Evolutionary conservation across 2,329 filamentous ascomycete genomes (phyloP), one percentile per base, ranked within the genome.

Genomic region (Colletotrichum liriopes): DNA sequence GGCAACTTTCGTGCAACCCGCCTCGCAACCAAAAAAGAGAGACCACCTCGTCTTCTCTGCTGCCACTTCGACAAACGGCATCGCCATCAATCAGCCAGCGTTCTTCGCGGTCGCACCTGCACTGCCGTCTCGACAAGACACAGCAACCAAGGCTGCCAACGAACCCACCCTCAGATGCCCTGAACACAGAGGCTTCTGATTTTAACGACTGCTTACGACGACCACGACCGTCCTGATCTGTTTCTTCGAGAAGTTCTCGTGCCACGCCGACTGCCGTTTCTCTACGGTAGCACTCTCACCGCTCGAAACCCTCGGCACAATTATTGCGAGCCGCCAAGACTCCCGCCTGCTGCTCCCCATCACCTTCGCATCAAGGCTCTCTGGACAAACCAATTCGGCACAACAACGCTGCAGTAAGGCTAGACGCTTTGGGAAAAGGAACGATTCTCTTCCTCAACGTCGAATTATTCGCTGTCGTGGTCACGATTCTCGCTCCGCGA

Each of bases 171-270:
- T 70, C 59, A 49, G 65, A 72, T 72, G 70, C 47, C 29, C 37
- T 45, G 16, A 60, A 54, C 54, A 60, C 55, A 69, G 39, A 70
- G 59, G 65, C 54, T 60, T 41, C 54, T 59, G 41, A 41, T 60
- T 52, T 72, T 69, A 29, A 72, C 70, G 70, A 70, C 65, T 70
- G 65, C 59, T 54, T 69, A 72, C 66, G 70, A 72, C 65, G 65
- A 52, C 45, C 29, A 72, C 70, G 70, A 72, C 52, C 67, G 65
- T 69, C 70, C 59, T 65, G 59, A 71, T 60, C 65, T 60, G 52
- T 69, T 56, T 58, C 29, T 16, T 32, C 43, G 4, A 69, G 59
- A 43, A 49, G 23, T 58, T 23, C 23, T 56, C 59, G 52, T 47
- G 56, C 45, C 35, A 45, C 55, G 47, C 29, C 39, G 29, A 51